phyloP scores from a whole-genome alignment of 176 grass and related monocot species.

The Oryza meyeriana region DNA sequence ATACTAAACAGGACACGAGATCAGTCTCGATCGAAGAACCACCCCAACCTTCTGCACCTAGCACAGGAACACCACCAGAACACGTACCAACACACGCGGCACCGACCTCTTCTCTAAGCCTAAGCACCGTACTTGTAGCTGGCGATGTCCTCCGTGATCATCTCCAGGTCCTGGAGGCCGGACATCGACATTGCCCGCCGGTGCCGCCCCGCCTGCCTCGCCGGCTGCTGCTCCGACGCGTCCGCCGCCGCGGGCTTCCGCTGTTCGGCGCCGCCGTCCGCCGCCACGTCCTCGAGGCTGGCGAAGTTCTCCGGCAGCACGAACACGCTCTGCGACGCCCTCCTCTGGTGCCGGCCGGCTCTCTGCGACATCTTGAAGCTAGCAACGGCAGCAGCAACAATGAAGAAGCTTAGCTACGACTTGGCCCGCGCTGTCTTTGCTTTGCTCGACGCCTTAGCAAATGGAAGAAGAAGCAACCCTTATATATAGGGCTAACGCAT shows the following conservation, averaged over 20 bases:
- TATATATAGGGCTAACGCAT: slow-evolving; percentile 44
- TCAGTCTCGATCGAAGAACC: background rate
- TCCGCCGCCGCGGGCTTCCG: slow-evolving; percentile 47
- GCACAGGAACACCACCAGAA: background rate
- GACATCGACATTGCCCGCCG: slow-evolving; percentile 60
- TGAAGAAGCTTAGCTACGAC: background rate
- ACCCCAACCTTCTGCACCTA: slow-evolving; percentile 19
- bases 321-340: slow-evolving; percentile 83
- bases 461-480: background rate
- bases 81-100: background rate
- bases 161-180: slow-evolving; percentile 51
- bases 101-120: background rate
- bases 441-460: background rate
- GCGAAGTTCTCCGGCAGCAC: slow-evolving; percentile 85
- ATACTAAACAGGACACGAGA: background rate
- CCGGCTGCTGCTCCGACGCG: slow-evolving; percentile 36
- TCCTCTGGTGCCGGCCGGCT: slow-evolving; percentile 75
- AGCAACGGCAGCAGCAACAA: background rate
- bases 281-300: slow-evolving; percentile 47
- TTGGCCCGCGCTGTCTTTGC: background rate
- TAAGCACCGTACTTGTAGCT: slow-evolving; percentile 52
- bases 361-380: slow-evolving; percentile 54
- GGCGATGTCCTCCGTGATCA: slow-evolving; percentile 49
- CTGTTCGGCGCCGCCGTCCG: slow-evolving; percentile 40
- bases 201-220: slow-evolving; percentile 44